Base-by-base conservation (phyloP, 257 asterid genomes). In the Capsicum baccatum region DNA sequence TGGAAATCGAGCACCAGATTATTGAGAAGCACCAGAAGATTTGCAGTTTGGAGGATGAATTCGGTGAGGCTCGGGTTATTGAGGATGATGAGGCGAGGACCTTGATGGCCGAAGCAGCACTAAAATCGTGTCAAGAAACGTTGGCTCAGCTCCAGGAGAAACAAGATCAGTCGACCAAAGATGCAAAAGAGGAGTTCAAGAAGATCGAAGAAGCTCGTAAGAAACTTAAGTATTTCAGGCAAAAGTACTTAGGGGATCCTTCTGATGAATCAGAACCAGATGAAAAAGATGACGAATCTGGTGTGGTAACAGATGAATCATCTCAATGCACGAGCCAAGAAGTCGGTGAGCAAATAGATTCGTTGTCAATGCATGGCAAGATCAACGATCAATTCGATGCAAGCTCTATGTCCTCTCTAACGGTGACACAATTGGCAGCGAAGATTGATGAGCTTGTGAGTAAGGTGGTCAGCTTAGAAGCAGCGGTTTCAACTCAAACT, bases 91-190 rank as follows among this genome's bases (percentile, higher is more conserved):
- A 92, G 84, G 99, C 99, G 3, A 90, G 98, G 5, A 91, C 90
- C 0, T 79, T 96, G 67, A 96, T 96, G 99, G 98, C 99, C 3
- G 97, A 93, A 91, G 88, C 98, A 0, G 99, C 98, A 0, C 83
- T 96, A 4, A 92, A 90, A 79, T 93, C 98, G 0, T 96, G 99
- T 62, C 95, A 91, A 79, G 96, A 94, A n/a, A 91, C 97, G 1
- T 78, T 96, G 82, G 55, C 91, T 47, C 84, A 83, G 37, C 86
- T 96, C 87, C 92, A 92, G 85, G 95, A 91, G 86, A 91, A 92
- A 84, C 98, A 94, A 81, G 91, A 86, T 8, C 88, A 74, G 21
- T 90, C 92, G 0, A 80, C 84, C 0, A 69, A 48, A 50, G 97
- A 92, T 37, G 97, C 99, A 3, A 73, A 19, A 42, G 92, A 91